Evolutionary conservation across 2,329 filamentous ascomycete species (phyloP), one percentile per base, ranked within the genome.

Genomic region (Talaromyces sp.): DNA sequence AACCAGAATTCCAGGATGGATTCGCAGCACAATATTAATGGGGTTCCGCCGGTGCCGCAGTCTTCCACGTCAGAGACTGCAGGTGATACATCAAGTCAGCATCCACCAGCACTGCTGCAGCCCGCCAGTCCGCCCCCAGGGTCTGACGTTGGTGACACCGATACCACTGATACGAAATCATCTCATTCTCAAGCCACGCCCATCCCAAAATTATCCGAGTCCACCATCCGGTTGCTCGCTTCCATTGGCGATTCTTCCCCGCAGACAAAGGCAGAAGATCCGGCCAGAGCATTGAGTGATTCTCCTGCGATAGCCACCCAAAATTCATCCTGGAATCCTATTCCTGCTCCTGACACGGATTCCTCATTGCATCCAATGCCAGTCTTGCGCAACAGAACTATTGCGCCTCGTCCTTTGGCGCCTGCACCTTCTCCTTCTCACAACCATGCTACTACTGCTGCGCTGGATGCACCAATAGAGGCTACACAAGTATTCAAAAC

Each of bases 1-100:
- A 24, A 9, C 31, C 14, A 9, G 14, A 38, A 38, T 17, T 4
- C 4, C 57, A 61, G 31, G 21, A 61, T 58, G 59, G 59, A 24
- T 46, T 38, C 54, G 59, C 51, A 58, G 50, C 31, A 32, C 32
- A 51, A 46, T 50, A 61, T n/a, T n/a, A n/a, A n/a, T n/a, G n/a
- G 50, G 50, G 50, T 58, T 56, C 49, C 54, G 11, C 59, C 55
- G 31, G 27, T 31, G 41, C 41, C 56, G 43, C 51, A 56, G 13
- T 38, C 38, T 38, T 61, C 59, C 55, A 51, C 56, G 19, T 55
- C 59, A 27, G 49, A 27, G 26, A 61, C 58, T 26, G 14, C 54
- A 41, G 35, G 26, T 58, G 59, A 61, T 61, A 31, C 59, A 58
- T 61, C 59, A 32, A 51, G 21, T 27, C 49, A n/a, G 49, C 43